Base-by-base conservation (phyloP, 1,139 yeast genomes). In the Taphrina wiesneri region DNA sequence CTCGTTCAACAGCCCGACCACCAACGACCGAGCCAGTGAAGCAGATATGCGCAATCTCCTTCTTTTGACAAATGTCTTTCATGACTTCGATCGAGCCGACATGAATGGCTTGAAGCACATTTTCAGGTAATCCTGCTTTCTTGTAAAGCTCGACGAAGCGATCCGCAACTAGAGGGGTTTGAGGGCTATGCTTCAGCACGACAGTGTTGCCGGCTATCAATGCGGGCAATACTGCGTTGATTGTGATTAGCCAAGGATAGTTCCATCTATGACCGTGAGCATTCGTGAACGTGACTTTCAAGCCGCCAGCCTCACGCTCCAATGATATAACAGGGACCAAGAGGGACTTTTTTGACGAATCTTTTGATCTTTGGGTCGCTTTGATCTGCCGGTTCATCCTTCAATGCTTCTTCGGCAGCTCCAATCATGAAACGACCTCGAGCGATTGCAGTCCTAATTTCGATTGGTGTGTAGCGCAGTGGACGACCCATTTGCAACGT, bases 11-110 rank as follows among this genome's bases (percentile, higher is more conserved):
- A 70, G 81, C 82, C 74, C 87, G 82, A 73, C 96, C 96, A 67
- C 91, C 88, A 30, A 85, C 86, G 32, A 95, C 90, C 21, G 96
- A 88, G 70, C 96, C 96, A 60, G 96, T 90, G 77, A 90, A 90
- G 1, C 96, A 91, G 73, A 90, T 83, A 76, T 88, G 90, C 71
- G 84, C 83, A 70, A 90, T 81, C 71, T 79, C 83, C 68, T 84
- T 86, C 79, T 75, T 86, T 78, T 57, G 85, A 80, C 74, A 84
- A 81, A 78, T 88, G 86, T 71, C 85, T 83, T 76, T 85, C 80
- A 77, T 82, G 78, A 78, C 90, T 86, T 73, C 81, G 81, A 71
- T 91, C 88, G 74, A 90, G 81, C 73, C 79, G 25, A 76, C 70
- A 68, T 77, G 78, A 15, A 90, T 80, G 68, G 86, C 84, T 75